Conservation (phyloP, 768 basidiomycete species). For the Melanogaster broomeanus region DNA sequence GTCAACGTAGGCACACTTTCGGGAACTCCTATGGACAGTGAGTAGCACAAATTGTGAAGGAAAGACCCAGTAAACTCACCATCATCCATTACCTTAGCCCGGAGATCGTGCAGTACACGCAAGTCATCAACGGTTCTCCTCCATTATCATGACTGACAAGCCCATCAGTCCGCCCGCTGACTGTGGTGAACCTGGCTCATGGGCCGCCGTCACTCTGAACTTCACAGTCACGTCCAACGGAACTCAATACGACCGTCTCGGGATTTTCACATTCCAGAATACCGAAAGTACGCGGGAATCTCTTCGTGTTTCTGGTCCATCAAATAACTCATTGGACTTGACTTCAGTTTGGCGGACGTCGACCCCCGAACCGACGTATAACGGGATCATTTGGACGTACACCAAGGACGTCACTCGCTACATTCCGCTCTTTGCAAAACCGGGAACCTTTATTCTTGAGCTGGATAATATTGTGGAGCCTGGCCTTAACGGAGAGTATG, state of each 20-base stretch:
- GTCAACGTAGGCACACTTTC: constrained; percentile 58
- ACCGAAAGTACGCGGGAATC: constrained; percentile 61
- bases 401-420: constrained; percentile 77
- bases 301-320: neutral
- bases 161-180: constrained; percentile 62
- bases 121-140: constrained; percentile 16
- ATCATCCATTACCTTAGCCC: constrained; percentile 39
- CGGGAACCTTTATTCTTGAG: constrained; percentile 71
- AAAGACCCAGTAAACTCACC: neutral
- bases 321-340: neutral
- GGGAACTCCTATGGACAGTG: constrained; percentile 71
- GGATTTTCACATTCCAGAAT: constrained; percentile 73
- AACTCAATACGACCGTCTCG: constrained; percentile 73
- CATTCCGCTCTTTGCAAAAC: constrained; percentile 65
- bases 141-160: neutral
- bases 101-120: constrained; percentile 66
- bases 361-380: constrained; percentile 69
- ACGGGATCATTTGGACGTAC: constrained; percentile 79
- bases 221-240: constrained; percentile 80
- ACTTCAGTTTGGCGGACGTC: constrained; percentile 74
- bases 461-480: constrained; percentile 67
- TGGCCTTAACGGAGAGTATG: constrained; percentile 66
- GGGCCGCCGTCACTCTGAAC: constrained; percentile 75
- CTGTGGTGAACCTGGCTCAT: constrained; percentile 69
- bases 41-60: constrained; percentile 27